Evolutionary conservation across 1,284 basidiomycete species (phyloP).

Genomic region (Athelia sp.): DNA sequence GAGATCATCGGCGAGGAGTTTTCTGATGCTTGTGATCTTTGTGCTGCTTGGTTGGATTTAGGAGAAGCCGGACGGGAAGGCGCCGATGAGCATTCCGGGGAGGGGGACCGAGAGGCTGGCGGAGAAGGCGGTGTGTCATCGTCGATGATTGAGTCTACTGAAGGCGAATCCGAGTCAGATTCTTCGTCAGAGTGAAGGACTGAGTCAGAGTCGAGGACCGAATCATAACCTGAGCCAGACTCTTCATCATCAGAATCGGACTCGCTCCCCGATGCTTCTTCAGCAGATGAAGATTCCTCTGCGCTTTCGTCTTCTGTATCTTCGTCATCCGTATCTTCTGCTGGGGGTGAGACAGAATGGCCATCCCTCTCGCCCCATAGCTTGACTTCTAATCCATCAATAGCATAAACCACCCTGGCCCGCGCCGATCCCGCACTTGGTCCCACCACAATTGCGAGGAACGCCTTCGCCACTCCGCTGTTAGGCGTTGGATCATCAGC

Average conservation of each 20-base stretch:
- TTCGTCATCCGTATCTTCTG: constrained; percentile 15
- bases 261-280: constrained; percentile 1
- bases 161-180: constrained; percentile 11
- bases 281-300: constrained; percentile 9
- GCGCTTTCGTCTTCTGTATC: constrained; percentile 17
- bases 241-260: background rate
- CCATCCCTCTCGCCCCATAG: constrained; percentile 46
- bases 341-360: constrained; percentile 7
- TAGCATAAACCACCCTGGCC: constrained; percentile 52
- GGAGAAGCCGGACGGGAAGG: background rate
- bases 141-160: constrained; percentile 19
- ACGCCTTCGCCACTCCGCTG: constrained; percentile 25
- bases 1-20: constrained; percentile 9
- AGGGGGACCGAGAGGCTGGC: constrained; percentile 10
- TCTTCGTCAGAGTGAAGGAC: background rate
- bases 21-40: constrained; percentile 4
- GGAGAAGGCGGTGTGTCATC: constrained; percentile 13
- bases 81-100: constrained; percentile 1
- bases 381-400: constrained; percentile 58
- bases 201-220: background rate
- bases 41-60: constrained; percentile 6
- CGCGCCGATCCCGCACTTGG: constrained; percentile 55
- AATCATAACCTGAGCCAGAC: background rate
- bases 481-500: background rate
- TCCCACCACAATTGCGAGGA: constrained; percentile 60